Base-by-base conservation (phyloP, 2,329 filamentous ascomycete genomes). In the Cadophora sp. region DNA sequence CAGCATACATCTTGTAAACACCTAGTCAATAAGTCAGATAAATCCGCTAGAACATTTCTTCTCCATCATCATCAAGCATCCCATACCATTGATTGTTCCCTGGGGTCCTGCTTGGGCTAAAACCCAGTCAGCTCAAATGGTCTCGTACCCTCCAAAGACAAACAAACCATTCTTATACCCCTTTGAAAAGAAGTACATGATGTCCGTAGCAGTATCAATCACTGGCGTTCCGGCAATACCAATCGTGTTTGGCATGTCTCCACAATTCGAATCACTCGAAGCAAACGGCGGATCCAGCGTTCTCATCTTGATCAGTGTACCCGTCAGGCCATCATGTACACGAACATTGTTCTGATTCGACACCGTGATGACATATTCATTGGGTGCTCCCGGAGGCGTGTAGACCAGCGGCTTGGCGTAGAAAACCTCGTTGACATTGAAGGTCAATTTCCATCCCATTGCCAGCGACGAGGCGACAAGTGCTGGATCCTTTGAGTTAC, bases 341-440 rank as follows among this genome's bases (percentile, higher is more conserved):
- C 87, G 86, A 14, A 87, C 77, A 56, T 85, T 86, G 75, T 88
- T 88, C 73, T 86, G 84, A 0, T 85, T 85, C 0, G 86, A 87
- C 1, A 86, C 83, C 9, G 86, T 76, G 71, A 84, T 88, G 53
- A 89, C 81, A 65, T 83, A 85, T 76, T 70, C 66, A 48, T 87
- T 85, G 5, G 79, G 79, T 4, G 76, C 76, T 19, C 80, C 80
- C 43, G 79, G 79, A 11, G 84, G 81, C 1, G 87, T 89, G 76
- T 86, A 86, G 4, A 84, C 80, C 19, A 86, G 74, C 16, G 84
- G 83, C 70, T 85, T 82, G 0, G 83, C 81, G 73, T 81, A 85
- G 69, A 88, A 81, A 26, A 48, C 43, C 50, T 70, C 66, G n/a
- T 55, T 59, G 4, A 37, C 24, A 26, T 67, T 68, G 62, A 58